These are phyloP conservation scores for Trichosporon faecale DNA, from an alignment of 1,284 basidiomycete species.

Conservation along the genomic window DNA sequence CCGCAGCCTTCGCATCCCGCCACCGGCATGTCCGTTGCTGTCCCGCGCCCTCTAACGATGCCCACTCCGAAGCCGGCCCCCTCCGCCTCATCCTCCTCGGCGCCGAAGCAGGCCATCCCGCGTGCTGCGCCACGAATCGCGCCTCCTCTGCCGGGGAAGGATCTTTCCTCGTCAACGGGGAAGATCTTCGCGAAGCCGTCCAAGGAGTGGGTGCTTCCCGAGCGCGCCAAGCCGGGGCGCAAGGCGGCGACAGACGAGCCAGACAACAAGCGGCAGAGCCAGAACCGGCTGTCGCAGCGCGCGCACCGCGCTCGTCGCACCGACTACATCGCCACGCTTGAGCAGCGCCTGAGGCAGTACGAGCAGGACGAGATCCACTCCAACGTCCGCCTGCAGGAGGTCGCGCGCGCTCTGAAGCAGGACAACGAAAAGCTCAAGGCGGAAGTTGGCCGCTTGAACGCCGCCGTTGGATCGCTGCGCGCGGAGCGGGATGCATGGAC, in stretches of 20 bases:
- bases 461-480: constrained; percentile 63
- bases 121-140: constrained; percentile 10
- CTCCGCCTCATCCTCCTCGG: constrained; percentile 11
- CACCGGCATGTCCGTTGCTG: constrained; percentile 7
- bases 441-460: constrained; percentile 60
- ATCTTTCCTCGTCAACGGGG: constrained; percentile 49
- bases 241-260: constrained; percentile 74
- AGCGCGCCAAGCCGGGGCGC: constrained; percentile 82
- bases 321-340: constrained; percentile 82
- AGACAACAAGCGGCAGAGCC: constrained; percentile 45
- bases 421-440: constrained; percentile 61
- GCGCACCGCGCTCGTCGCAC: constrained; percentile 88
- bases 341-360: constrained; percentile 78
- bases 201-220: constrained; percentile 85
- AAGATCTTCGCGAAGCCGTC: constrained; percentile 59
- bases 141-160: constrained; percentile 33
- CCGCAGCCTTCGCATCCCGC: background rate
- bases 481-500: constrained; percentile 53
- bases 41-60: background rate
- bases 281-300: constrained; percentile 75
- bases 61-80: constrained; percentile 3
- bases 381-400: constrained; percentile 77
- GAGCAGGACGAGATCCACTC: constrained; percentile 87
- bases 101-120: background rate
- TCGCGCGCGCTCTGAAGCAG: constrained; percentile 80